Evolutionary conservation across 2,329 filamentous ascomycete genomes (phyloP).

Genomic region (Hyphodiscus sp.): DNA sequence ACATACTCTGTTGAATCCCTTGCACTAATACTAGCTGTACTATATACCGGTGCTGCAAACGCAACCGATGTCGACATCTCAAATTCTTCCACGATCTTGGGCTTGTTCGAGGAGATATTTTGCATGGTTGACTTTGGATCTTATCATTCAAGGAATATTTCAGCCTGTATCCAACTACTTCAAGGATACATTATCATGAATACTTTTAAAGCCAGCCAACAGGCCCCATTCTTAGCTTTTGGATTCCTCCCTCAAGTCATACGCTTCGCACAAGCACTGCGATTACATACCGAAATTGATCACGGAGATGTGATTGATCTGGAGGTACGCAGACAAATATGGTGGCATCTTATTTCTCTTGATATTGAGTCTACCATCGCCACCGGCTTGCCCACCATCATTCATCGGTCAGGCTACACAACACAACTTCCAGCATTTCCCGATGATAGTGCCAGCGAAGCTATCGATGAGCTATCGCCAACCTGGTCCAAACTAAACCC

Average conservation of each 20-base stretch:
- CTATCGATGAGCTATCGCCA: no score
- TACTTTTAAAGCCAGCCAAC: conserved; percentile 2
- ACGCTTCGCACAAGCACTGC: conserved; percentile 1
- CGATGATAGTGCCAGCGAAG: neutral
- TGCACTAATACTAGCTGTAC: neutral
- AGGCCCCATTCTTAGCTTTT: neutral
- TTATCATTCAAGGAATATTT: neutral
- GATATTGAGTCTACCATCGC: conserved; percentile 7
- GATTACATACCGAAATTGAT: conserved; percentile 1
- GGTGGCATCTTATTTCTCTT: conserved; percentile 6
- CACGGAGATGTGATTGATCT: neutral
- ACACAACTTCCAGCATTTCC: conserved; percentile 2
- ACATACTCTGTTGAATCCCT: conserved; percentile 1
- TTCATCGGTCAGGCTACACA: neutral
- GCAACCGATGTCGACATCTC: neutral
- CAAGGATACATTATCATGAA: conserved; percentile 9
- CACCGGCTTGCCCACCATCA: conserved; percentile 3
- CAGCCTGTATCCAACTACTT: conserved; percentile 2
- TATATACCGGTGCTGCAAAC: conserved; percentile 4
- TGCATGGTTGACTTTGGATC: conserved; percentile 1
- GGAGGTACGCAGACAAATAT: conserved; percentile 1
- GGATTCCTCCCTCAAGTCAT: conserved; percentile 5
- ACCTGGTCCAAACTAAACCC: neutral
- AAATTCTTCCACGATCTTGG: neutral
- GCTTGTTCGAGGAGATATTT: conserved; percentile 1